A percentile compares a stretch with the other conserved stretches of the same genome.
Conservation (phyloP, 257 asterid genomes). For the Solanum stenotomum region DNA sequence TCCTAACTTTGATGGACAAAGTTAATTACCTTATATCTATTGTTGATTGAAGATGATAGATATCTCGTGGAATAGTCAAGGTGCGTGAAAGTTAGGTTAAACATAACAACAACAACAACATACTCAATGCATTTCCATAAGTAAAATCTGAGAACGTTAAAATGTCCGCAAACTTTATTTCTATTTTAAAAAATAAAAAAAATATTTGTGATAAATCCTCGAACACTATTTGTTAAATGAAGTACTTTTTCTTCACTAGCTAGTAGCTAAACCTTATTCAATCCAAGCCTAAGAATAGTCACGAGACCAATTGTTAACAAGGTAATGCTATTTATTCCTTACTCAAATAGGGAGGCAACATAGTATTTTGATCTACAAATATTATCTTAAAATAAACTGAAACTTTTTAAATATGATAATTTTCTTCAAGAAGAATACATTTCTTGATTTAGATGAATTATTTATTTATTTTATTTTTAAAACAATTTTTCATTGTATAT, state of each 20-base stretch:
- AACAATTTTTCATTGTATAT: background rate
- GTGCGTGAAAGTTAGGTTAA: fast-evolving
- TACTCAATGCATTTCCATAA: background rate
- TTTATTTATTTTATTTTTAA: background rate
- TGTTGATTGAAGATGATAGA: background rate
- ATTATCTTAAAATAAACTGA: background rate
- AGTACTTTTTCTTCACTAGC: background rate
- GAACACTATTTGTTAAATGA: background rate
- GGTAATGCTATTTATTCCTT: background rate
- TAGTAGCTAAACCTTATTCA: background rate
- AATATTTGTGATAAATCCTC: too few species aligned
- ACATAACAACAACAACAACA: background rate
- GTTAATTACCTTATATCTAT: background rate
- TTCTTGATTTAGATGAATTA: background rate
- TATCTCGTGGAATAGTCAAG: background rate
- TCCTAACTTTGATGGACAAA: background rate
- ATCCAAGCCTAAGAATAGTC: background rate
- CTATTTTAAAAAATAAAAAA: too few species aligned
- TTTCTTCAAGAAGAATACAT: background rate
- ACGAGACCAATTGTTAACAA: background rate
- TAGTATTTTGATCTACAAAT: background rate
- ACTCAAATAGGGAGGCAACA: background rate
- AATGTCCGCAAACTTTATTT: background rate
- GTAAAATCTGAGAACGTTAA: background rate
- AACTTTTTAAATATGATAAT: background rate